Evolutionary conservation across 768 basidiomycete genomes (phyloP).

Genomic region (Leccinum pellstonianum): DNA sequence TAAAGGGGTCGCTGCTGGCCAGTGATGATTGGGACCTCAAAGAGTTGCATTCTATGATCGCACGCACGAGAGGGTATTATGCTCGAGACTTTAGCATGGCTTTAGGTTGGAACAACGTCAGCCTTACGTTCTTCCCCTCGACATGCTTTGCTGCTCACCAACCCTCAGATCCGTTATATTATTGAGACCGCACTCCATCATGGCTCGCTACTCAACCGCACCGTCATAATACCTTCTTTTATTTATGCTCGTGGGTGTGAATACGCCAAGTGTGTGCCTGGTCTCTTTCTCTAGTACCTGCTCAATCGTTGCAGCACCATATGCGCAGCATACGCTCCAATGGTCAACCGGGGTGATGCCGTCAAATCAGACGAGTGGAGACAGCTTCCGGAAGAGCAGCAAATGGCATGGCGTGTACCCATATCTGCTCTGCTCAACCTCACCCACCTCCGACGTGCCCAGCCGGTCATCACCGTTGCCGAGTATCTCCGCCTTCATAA

Average conservation of each 20-base stretch:
- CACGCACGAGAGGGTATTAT: slow-evolving; percentile 43
- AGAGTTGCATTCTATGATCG: slow-evolving; percentile 33
- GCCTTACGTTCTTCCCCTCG: slow-evolving; percentile 7
- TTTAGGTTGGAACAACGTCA: slow-evolving; percentile 50
- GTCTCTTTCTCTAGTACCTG: not conserved
- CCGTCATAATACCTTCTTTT: slow-evolving; percentile 43
- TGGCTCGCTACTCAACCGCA: slow-evolving; percentile 43
- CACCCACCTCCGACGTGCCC: slow-evolving; percentile 36
- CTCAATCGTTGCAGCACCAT: slow-evolving; percentile 21
- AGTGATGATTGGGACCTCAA: slow-evolving; percentile 31
- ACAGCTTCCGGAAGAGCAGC: slow-evolving; percentile 35
- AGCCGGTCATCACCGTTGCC: slow-evolving; percentile 41
- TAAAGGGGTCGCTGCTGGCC: slow-evolving; percentile 14
- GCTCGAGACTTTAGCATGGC: slow-evolving; percentile 44
- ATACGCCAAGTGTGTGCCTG: slow-evolving; percentile 22
- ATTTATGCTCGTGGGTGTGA: slow-evolving; percentile 48
- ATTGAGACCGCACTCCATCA: slow-evolving; percentile 45
- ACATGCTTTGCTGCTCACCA: slow-evolving; percentile 1
- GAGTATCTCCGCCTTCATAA: slow-evolving; percentile 45
- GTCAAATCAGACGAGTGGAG: slow-evolving; percentile 44
- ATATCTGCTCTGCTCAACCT: slow-evolving; percentile 43
- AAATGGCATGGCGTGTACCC: slow-evolving; percentile 37
- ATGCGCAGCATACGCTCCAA: slow-evolving; percentile 41
- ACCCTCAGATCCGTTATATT: slow-evolving; percentile 45
- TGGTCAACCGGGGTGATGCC: slow-evolving; percentile 46